A percentile compares a stretch with the other conserved stretches of the same genome.
Conservation (phyloP, 2,329 filamentous ascomycete species). For the Fusarium sp. region DNA sequence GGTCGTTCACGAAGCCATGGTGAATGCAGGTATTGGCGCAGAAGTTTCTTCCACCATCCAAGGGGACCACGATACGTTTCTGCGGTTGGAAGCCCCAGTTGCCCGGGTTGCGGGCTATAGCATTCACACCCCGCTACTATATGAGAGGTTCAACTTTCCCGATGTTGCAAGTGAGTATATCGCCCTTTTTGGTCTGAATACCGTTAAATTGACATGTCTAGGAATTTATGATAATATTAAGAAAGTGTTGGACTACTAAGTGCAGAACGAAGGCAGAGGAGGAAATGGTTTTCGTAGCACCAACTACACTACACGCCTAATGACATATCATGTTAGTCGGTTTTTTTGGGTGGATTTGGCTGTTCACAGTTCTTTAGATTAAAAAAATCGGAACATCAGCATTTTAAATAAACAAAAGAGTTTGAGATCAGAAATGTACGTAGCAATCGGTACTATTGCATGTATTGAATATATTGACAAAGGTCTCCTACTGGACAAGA, state of each 20-base stretch:
- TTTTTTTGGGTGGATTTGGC: neutral
- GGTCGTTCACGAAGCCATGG: conserved; percentile 91
- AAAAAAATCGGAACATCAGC: conserved; percentile 2
- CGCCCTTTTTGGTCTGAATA: neutral
- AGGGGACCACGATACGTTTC: conserved; percentile 77
- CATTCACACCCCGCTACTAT: conserved; percentile 81
- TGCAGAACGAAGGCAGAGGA: neutral
- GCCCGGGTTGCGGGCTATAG: conserved; percentile 89
- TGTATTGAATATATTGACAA: too few species aligned
- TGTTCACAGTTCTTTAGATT: neutral
- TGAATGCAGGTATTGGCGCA: conserved; percentile 88
- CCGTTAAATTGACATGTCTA: conserved; percentile 45
- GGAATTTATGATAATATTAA: conserved; percentile 78
- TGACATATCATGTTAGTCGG: neutral
- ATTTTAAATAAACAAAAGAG: neutral
- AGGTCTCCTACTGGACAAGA: too few species aligned
- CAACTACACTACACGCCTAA: neutral
- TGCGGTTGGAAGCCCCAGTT: conserved; percentile 85
- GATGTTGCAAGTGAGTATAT: conserved; percentile 81
- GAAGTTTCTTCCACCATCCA: conserved; percentile 91
- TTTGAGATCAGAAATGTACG: neutral
- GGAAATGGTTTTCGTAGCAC: neutral
- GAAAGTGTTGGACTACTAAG: conserved; percentile 69
- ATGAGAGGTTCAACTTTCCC: conserved; percentile 82
- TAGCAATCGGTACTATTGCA: too few species aligned